These are phyloP conservation scores for Nicotiana attenuata DNA, from an alignment of 257 asterid species.

Conservation along the genomic window DNA sequence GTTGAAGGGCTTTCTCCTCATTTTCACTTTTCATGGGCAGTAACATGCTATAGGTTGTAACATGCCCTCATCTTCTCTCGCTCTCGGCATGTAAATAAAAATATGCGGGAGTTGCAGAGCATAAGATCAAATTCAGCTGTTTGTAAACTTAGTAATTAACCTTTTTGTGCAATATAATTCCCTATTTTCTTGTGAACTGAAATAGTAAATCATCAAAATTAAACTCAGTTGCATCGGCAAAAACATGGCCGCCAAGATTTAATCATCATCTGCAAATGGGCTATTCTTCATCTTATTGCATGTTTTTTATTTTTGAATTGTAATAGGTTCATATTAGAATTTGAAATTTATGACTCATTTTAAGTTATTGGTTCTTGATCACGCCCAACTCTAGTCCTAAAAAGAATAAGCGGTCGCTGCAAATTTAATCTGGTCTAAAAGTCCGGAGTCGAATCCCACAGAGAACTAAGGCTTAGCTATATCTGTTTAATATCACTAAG, in stretches of 20 bases:
- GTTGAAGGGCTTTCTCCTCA: no score
- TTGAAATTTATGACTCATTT: no score
- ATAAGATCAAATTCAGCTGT: neutral
- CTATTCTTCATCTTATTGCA: neutral
- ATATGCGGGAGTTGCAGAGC: slow-evolving; percentile 2
- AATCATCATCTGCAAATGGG: neutral
- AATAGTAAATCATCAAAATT: neutral
- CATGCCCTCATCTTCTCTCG: neutral
- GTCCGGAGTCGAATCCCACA: no score
- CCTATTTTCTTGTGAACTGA: neutral
- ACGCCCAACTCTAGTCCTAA: no score
- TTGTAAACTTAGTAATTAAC: neutral
- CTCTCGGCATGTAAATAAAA: slow-evolving; percentile 2
- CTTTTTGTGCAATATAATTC: neutral
- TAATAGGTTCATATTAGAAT: neutral
- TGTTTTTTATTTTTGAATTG: no score
- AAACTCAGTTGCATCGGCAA: neutral
- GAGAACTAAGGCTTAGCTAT: no score
- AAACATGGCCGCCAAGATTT: neutral
- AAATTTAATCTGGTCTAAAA: no score
- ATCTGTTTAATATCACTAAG: no score
- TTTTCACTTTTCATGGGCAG: no score
- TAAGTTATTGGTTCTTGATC: no score
- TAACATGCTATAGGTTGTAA: neutral
- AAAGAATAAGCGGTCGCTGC: no score